A percentile compares a stretch with the other conserved stretches of the same genome.
phyloP scores from a whole-genome alignment of 192 early-diverging fungal genomes.

The Coemansia sp. region DNA sequence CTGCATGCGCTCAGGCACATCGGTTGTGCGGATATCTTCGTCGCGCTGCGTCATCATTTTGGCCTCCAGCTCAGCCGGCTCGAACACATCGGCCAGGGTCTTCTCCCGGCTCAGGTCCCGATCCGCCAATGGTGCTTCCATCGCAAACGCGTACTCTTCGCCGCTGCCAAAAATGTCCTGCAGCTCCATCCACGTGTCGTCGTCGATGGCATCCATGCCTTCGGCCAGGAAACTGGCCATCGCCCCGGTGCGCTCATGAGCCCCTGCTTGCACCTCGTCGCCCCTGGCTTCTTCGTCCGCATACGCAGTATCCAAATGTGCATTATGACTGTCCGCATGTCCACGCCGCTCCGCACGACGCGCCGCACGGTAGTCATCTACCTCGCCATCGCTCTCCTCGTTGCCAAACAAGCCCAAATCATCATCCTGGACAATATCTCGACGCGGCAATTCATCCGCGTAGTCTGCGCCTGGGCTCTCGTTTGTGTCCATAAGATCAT shows the following conservation, averaged over 20 bases:
- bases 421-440: conserved; percentile 9
- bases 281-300: conserved; percentile 7
- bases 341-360: conserved; percentile 1
- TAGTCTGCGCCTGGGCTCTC: conserved; percentile 9
- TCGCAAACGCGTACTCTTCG: conserved; percentile 75
- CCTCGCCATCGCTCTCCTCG: not conserved
- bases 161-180: conserved; percentile 92
- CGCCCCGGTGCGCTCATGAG: conserved; percentile 18
- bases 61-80: conserved; percentile 83
- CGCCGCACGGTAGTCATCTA: conserved; percentile 14
- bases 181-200: conserved; percentile 71
- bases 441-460: conserved; percentile 1
- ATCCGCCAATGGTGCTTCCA: conserved; percentile 28
- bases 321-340: conserved; percentile 4
- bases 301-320: not conserved
- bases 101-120: conserved; percentile 37
- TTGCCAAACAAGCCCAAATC: conserved; percentile 47
- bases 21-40: conserved; percentile 80
- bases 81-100: conserved; percentile 58
- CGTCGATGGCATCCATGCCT: conserved; percentile 55
- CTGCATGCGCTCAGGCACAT: conserved; percentile 93
- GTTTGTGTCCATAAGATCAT: conserved; percentile 33
- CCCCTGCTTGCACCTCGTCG: conserved; percentile 11
- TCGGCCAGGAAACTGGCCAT: conserved; percentile 39
- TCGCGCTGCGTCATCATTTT: conserved; percentile 91